Base-by-base conservation (phyloP, 768 basidiomycete genomes). In the Suillus subalutaceus region DNA sequence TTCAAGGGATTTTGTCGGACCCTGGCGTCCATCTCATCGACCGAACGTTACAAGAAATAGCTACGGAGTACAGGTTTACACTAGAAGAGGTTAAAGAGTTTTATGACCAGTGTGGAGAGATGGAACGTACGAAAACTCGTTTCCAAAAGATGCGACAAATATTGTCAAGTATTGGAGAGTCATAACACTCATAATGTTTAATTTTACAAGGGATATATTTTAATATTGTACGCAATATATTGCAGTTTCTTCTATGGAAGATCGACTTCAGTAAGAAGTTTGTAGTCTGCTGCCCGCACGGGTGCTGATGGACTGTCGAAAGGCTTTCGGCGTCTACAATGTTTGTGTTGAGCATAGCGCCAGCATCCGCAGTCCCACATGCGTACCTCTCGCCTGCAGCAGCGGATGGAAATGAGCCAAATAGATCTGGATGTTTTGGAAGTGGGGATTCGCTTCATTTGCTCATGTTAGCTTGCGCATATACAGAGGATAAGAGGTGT, bases 351-450 rank as follows among this genome's bases (percentile, higher is more conserved):
- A 60, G 18, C 12, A 43, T 18, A 18, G 3, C 12, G 30, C 41
- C 40, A 41, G 18, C 41, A 60, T 60, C 6, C 12, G 41, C 12
- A 43, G 43, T 18, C 59, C 59, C 6, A 23, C 53, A 62, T 13
- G 81, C 88, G 63, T 71, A 95, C 94, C 90, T 94, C 81, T 99
- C 97, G 44, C 97, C 97, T 20, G 96, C 97, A 30, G 97, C 97
- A 32, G 92, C 88, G 44, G 94, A 96, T 38, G 97, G 97, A 78
- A 99, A 99, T 3, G 94, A 96, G 2, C 92, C 87, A 79, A 99
- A 99, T 66, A 99, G 80, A 73, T 97, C 95, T 18, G 95, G 93
- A 75, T 99, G 96, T 74, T 99, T 99, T 0, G 97, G 97, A 44
- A 93, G 79, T 0, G 97, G 97, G 0, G 94, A 91, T 79, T 99